Evolutionary conservation across 805 yeast genomes (phyloP).

Genomic region (Pichia deserticola): DNA sequence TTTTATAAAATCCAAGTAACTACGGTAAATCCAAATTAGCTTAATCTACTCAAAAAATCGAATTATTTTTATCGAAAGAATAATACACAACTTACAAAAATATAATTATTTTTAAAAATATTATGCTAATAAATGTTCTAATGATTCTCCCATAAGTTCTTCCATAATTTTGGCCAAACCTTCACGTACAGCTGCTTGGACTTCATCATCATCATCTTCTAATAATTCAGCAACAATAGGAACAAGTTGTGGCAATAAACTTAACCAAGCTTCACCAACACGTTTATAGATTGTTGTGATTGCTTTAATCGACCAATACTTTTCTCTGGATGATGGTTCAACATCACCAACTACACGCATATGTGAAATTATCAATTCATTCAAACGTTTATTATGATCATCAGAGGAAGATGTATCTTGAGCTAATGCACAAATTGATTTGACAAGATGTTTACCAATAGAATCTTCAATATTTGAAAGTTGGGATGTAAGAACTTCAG

Average conservation of each 20-base stretch:
- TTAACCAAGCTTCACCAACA: constrained; percentile 92
- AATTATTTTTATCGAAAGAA: neutral
- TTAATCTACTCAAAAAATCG: neutral
- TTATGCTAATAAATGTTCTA: constrained; percentile 45
- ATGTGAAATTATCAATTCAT: constrained; percentile 53
- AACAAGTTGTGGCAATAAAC: constrained; percentile 85
- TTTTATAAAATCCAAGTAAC: too few species aligned
- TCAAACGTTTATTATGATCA: constrained; percentile 62
- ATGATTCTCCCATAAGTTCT: constrained; percentile 87
- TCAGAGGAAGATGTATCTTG: constrained; percentile 59
- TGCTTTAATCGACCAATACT: constrained; percentile 73
- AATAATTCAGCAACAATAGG: constrained; percentile 92
- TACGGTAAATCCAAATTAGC: too few species aligned
- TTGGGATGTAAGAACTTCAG: constrained; percentile 58
- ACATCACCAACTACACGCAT: constrained; percentile 46
- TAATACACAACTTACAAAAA: neutral
- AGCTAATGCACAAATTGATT: constrained; percentile 70
- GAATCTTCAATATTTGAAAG: constrained; percentile 59
- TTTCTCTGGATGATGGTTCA: constrained; percentile 47
- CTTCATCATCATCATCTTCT: constrained; percentile 93
- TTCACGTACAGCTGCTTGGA: constrained; percentile 83
- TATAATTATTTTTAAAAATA: too few species aligned
- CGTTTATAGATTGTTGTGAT: constrained; percentile 78
- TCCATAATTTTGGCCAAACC: constrained; percentile 90
- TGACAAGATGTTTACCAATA: constrained; percentile 75